Evolutionary conservation across 139 green algal genomes (phyloP), one percentile per base, ranked within the genome.

Genomic region (Chlamydomonas incerta): DNA sequence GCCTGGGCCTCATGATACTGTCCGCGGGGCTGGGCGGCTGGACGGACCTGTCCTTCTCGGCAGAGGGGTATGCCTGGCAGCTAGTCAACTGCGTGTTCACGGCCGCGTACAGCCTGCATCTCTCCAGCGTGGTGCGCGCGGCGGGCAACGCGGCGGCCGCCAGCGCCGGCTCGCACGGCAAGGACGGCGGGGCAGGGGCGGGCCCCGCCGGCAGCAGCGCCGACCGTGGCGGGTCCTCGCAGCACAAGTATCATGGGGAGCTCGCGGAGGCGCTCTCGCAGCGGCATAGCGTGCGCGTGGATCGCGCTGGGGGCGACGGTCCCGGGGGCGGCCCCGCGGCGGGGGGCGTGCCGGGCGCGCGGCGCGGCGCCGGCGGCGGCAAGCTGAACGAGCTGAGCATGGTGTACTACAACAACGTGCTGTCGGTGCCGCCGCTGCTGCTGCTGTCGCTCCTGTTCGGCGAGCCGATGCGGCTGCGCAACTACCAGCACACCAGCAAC

Each of bases 371-470:
- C 41, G 8, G 41, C 41, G 5, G 41, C 41, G 41, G 41, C 41
- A 50, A 50, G 41, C 74, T 89, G 11, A 88, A 23, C 34, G 83
- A 91, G 80, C 52, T 92, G 23, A 88, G 79, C 62, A 90, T 92
- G 85, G 82, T 92, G 50, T 90, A 92, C 60, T 98, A 99, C 91
- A 99, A 99, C 92, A 99, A 99, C 87, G 75, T 98, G 81, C 90
- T 99, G 20, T 96, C 90, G 18, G 57, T 99, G 47, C 96, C 95
- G 26, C 85, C 96, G n/a, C 87, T 97, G 11, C 21, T 92, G 3
- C 3, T 94, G n/a, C 81, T 99, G 29, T 93, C 93, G 75, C 50
- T 96, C n/a, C 26, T 87, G 3, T 88, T 74, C 26, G 91, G 90
- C 9, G 96, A 98, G 90, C 72, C 93, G 4, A 24, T 28, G 31